phyloP scores from a whole-genome alignment of 768 basidiomycete species.

The Suillus americanus region DNA sequence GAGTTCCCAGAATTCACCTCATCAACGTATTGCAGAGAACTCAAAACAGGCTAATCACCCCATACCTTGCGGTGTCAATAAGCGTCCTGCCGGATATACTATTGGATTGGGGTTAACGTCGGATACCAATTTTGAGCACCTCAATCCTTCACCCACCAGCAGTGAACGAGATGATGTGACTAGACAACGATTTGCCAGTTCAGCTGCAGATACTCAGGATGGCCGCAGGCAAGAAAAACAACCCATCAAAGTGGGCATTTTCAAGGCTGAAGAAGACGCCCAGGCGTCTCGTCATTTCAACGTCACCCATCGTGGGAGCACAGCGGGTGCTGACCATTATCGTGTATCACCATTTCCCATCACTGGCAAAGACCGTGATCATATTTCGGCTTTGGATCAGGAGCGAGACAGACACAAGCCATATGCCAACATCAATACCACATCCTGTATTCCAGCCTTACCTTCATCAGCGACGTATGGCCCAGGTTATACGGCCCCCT shows the following conservation, averaged over 20 bases:
- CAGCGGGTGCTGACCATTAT: constrained; percentile 46
- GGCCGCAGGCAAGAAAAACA: constrained; percentile 23
- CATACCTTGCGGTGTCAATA: constrained; percentile 11
- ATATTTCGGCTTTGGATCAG: constrained; percentile 23
- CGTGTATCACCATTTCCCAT: constrained; percentile 41
- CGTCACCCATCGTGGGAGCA: constrained; percentile 46
- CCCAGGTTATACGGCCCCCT: background rate
- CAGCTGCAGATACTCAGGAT: constrained; percentile 20
- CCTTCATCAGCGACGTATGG: constrained; percentile 9
- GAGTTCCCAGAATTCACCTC: constrained; percentile 2
- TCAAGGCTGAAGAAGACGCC: constrained; percentile 42
- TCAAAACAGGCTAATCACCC: constrained; percentile 9
- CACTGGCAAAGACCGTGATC: constrained; percentile 20
- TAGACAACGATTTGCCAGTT: constrained; percentile 12
- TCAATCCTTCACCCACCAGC: constrained; percentile 16
- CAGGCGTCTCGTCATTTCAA: constrained; percentile 39
- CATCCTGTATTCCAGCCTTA: constrained; percentile 10
- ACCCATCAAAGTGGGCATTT: constrained; percentile 29
- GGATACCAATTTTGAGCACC: constrained; percentile 19
- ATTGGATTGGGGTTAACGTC: constrained; percentile 20
- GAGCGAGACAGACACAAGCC: constrained; percentile 14
- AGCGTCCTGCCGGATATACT: constrained; percentile 19
- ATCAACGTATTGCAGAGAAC: constrained; percentile 3
- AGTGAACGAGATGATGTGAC: constrained; percentile 29
- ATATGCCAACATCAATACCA: background rate